A percentile compares a stretch with the other conserved stretches of the same genome.
phyloP scores from a whole-genome alignment of 2,329 filamentous ascomycete genomes.

The Aureobasidium namibiae region DNA sequence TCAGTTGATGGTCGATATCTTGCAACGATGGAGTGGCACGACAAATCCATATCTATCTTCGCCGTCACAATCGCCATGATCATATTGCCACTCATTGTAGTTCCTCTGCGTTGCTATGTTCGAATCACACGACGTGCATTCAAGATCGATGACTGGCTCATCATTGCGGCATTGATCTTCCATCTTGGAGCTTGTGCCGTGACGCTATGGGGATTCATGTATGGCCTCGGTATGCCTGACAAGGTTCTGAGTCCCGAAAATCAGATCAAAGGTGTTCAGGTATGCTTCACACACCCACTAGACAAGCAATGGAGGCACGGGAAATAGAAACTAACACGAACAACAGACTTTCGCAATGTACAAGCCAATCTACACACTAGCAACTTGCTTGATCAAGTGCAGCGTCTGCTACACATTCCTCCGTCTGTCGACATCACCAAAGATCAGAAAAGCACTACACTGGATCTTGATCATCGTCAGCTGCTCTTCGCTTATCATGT shows the following conservation, averaged over 20 bases:
- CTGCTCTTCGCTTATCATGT: constrained; percentile 2
- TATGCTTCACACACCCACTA: neutral
- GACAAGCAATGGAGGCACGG: no score
- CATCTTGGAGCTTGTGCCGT: constrained; percentile 4
- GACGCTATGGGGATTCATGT: neutral
- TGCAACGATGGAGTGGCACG: constrained; percentile 1
- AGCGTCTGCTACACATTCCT: constrained; percentile 8
- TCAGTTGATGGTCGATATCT: neutral
- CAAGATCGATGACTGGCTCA: constrained; percentile 9
- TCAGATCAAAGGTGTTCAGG: constrained; percentile 4
- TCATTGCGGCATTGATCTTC: neutral
- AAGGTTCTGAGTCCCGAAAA: neutral
- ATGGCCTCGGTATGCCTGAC: constrained; percentile 4
- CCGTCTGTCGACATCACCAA: neutral
- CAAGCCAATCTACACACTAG: constrained; percentile 1
- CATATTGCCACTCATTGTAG: neutral
- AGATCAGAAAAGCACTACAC: neutral
- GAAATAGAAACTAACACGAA: neutral
- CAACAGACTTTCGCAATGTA: neutral
- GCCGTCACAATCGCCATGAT: constrained; percentile 5
- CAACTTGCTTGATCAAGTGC: constrained; percentile 9
- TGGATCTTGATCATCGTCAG: constrained; percentile 5
- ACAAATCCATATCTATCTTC: constrained; percentile 1
- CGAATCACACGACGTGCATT: neutral
- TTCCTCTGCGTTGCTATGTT: constrained; percentile 5